Evolutionary conservation across 2,329 filamentous ascomycete genomes (phyloP).

Genomic region (Phialophora verrucosa): DNA sequence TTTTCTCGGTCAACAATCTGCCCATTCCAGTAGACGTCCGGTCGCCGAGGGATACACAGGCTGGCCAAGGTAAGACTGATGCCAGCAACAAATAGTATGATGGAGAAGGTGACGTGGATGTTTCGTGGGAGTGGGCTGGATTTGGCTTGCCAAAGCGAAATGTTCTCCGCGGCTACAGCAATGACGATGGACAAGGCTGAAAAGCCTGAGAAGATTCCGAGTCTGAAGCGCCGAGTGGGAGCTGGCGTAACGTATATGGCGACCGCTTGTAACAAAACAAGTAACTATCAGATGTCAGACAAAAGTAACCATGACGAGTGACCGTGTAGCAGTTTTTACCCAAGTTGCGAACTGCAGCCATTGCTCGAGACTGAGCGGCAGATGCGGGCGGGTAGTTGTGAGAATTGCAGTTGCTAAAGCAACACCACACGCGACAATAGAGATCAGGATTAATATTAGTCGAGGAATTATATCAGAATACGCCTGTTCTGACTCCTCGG

Average conservation of each 20-base stretch:
- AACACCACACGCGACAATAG: constrained; percentile 59
- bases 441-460: constrained; percentile 59
- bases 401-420: constrained; percentile 65
- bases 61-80: constrained; percentile 57
- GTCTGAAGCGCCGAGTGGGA: constrained; percentile 33
- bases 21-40: constrained; percentile 67
- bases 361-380: constrained; percentile 58
- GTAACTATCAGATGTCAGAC: constrained; percentile 31
- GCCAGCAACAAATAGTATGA: constrained; percentile 40
- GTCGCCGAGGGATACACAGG: constrained; percentile 68
- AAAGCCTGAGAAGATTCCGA: constrained; percentile 33
- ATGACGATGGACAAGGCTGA: constrained; percentile 34
- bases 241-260: constrained; percentile 35
- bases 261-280: constrained; percentile 35
- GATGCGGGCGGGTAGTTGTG: constrained; percentile 49
- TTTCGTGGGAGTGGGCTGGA: constrained; percentile 30
- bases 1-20: constrained; percentile 67
- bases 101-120: constrained; percentile 33
- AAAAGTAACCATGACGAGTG: not conserved
- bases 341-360: constrained; percentile 67
- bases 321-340: constrained; percentile 56
- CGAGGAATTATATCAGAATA: constrained; percentile 69
- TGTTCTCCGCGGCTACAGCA: constrained; percentile 36
- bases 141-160: constrained; percentile 33
- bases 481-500: constrained; percentile 64